Evolutionary conservation across 257 asterid genomes (phyloP), one percentile per base, ranked within the genome.

Genomic region (Solanum phureja): DNA sequence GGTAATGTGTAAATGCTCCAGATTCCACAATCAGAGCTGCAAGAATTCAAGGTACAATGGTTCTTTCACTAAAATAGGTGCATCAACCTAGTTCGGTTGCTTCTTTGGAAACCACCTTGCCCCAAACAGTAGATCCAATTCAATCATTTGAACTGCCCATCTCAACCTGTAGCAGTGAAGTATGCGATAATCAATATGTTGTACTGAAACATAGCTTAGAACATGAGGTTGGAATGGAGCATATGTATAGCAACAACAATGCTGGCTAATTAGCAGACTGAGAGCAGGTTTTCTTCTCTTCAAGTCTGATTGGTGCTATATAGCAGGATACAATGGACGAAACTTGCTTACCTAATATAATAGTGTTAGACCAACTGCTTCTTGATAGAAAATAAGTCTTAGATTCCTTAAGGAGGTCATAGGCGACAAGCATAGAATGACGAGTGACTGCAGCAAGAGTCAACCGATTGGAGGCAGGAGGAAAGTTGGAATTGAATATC

Each of bases 101-200:
- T 93, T 92, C 91, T 92, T 91, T 14, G 95, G 92, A 89, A 95
- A 95, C 88, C 91, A 95, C 90, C 99, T 92, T 16, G 98, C 93
- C 79, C 99, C 99, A 85, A 93, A 93, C 93, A 74, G 99, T 94
- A 21, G 98, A 96, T 90, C 99, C 99, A 86, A 96, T 64, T 91
- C 99, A 93, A 75, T 92, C 97, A 90, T 94, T 94, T 42, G 98
- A 92, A 88, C 99, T 94, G 89, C 98, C 98, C 98, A 93, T 94
- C 86, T 95, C 99, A 89, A 96, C 92, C 97, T 95, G 94, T 95
- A 91, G 89, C 38, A 86, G 83, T 24, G 33, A 24, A 24, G n/a
- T 24, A 77, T 24, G 84, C 64, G 8, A 7, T 38, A 77, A 66
- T 24, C 60, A 77, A 31, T 79, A 79, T 14, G 66, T 27, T 8